Evolutionary conservation across 2,329 filamentous ascomycete genomes (phyloP).

Genomic region (Phialophora chinensis): DNA sequence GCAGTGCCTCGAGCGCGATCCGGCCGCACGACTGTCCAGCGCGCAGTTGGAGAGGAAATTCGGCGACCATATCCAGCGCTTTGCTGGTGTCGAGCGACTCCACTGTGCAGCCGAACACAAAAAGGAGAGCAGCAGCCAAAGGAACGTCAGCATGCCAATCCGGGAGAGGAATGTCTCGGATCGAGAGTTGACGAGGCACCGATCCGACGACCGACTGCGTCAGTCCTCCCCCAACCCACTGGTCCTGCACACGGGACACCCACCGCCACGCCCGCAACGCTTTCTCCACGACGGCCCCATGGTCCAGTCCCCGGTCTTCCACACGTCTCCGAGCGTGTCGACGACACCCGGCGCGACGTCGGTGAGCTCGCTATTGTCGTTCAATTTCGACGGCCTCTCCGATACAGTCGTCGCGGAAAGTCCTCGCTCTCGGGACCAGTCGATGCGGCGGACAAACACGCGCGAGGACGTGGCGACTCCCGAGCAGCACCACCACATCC

Average conservation of each 20-base stretch:
- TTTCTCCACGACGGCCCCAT: slow-evolving; percentile 18
- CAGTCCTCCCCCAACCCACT: slow-evolving; percentile 13
- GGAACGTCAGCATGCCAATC: slow-evolving; percentile 9
- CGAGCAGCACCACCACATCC: slow-evolving; percentile 15
- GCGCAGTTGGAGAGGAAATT: slow-evolving; percentile 42
- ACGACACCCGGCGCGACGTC: slow-evolving; percentile 29
- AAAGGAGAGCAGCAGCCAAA: slow-evolving; percentile 12
- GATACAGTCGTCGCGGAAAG: slow-evolving; percentile 32
- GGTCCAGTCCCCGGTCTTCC: slow-evolving; percentile 21
- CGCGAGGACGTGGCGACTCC: slow-evolving; percentile 9
- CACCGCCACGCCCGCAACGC: slow-evolving; percentile 15
- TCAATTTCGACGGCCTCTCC: slow-evolving; percentile 34
- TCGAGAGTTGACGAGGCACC: not conserved
- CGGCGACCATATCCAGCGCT: slow-evolving; percentile 42
- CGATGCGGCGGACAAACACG: slow-evolving; percentile 12
- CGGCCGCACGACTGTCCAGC: slow-evolving; percentile 44
- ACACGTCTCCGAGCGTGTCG: slow-evolving; percentile 14
- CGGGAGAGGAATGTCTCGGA: slow-evolving; percentile 5
- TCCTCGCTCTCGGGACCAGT: slow-evolving; percentile 30
- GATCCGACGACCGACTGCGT: slow-evolving; percentile 8
- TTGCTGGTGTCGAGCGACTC: slow-evolving; percentile 46
- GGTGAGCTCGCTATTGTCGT: slow-evolving; percentile 28
- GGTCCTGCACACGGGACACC: slow-evolving; percentile 6
- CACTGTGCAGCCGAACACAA: slow-evolving; percentile 30
- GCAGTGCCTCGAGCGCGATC: slow-evolving; percentile 47